Conservation (phyloP, 2,329 filamentous ascomycete genomes). For the Passalora sequoiae region DNA sequence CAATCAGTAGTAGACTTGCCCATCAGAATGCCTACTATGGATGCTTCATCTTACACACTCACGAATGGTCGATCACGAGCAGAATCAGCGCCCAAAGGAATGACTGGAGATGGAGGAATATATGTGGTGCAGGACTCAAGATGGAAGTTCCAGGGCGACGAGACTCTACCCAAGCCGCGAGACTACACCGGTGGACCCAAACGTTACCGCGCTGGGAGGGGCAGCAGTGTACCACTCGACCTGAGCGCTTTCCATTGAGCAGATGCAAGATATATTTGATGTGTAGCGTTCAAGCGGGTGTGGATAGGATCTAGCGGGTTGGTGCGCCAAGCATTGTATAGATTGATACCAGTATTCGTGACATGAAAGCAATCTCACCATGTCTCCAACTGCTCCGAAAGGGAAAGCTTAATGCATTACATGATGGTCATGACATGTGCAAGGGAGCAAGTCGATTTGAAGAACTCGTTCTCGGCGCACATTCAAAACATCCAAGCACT, state of each 20-base stretch:
- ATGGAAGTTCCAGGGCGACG: conserved; percentile 84
- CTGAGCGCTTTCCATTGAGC: conserved; percentile 54
- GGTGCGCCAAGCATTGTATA: not conserved
- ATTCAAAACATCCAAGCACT: too few relatives aligned
- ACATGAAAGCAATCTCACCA: too few relatives aligned
- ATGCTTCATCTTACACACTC: conserved; percentile 33
- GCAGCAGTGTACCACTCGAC: conserved; percentile 90
- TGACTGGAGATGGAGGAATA: conserved; percentile 19
- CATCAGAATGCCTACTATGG: conserved; percentile 17
- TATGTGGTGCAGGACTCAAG: conserved; percentile 54
- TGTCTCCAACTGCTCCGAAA: too few relatives aligned
- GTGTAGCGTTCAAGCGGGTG: conserved; percentile 8
- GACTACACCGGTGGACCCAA: conserved; percentile 69
- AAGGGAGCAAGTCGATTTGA: too few relatives aligned
- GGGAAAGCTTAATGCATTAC: too few relatives aligned
- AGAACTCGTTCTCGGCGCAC: too few relatives aligned
- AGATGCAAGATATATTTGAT: not conserved
- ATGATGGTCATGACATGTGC: too few relatives aligned
- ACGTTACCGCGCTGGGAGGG: conserved; percentile 82
- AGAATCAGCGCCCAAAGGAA: conserved; percentile 15
- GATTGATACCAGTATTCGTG: too few relatives aligned
- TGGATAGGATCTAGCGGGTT: not conserved
- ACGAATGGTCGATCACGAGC: conserved; percentile 36
- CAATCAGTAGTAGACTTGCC: conserved; percentile 5
- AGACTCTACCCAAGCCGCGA: conserved; percentile 75